Evolutionary conservation across 1,284 basidiomycete genomes (phyloP), one percentile per base, ranked within the genome.

Genomic region (Melampsora larici-populina): DNA sequence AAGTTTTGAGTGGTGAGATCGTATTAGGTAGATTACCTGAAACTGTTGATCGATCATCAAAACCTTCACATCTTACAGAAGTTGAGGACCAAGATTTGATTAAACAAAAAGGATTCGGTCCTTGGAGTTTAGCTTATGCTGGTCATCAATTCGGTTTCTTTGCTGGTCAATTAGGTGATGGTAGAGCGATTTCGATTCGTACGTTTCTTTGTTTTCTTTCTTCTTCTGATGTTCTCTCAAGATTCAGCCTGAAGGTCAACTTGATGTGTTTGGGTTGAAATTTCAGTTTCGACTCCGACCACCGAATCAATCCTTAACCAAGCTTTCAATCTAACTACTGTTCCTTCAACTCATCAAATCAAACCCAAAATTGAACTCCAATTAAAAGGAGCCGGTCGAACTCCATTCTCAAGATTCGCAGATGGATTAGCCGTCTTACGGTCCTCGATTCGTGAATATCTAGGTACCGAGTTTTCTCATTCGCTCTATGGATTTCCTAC

Each of bases 81-180:
- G 83, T 69, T 80, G 82, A 67, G 78, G 82, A 79, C 1, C 85
- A 85, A 29, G 84, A 66, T 84, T 21, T 82, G 83, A 26, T 79
- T 6, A 76, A 81, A 75, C 84, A 86, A 8, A 81, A 83, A 2
- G 86, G 86, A 1, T 94, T 93, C 82, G 91, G 90, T 0, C 93
- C 94, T 0, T 97, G 93, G 92, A 90, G 91, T 9, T 86, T 93
- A 40, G 87, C 93, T 40, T 97, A 97, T 82, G 84, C 83, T 4
- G 82, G 64, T 3, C 82, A 83, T 65, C 83, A 83, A 55, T 83
- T 83, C 51, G 96, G 94, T 0, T 85, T 83, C 5, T 98, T 92
- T 91, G 96, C 96, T 1, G 94, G 94, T n/a, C 96, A 98, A 84
- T 87, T 99, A 2, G 96, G 96, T 11, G 96, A 99, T 82, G 96